phyloP scores from a whole-genome alignment of 495 filamentous ascomycete species.

The Lasiosphaeris hirsuta region DNA sequence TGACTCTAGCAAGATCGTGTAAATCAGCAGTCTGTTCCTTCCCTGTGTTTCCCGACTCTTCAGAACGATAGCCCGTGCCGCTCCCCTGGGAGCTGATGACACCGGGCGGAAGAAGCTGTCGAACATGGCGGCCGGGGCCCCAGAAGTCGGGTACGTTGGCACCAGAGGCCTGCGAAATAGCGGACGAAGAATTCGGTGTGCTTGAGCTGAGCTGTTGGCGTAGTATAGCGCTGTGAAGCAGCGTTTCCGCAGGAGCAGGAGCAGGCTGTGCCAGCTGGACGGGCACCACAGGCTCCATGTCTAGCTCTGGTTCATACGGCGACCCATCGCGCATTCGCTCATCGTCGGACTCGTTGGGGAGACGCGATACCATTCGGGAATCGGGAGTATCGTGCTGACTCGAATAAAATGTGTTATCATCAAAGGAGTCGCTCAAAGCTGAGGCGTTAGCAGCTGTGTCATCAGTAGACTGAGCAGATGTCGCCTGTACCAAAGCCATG shows the following conservation, averaged over 20 bases:
- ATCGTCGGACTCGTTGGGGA: conserved; percentile 43
- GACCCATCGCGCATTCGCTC: conserved; percentile 38
- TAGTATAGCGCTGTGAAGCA: conserved; percentile 8
- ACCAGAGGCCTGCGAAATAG: conserved; percentile 7
- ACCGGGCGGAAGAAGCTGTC: conserved; percentile 12
- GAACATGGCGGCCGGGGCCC: conserved; percentile 9
- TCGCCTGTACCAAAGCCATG: conserved; percentile 58
- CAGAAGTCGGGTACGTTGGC: conserved; percentile 16
- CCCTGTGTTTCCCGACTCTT: conserved; percentile 40
- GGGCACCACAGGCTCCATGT: conserved; percentile 18
- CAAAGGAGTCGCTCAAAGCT: conserved; percentile 72
- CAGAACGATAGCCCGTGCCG: conserved; percentile 37
- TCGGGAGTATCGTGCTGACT: conserved; percentile 62
- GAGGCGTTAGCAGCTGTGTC: conserved; percentile 56
- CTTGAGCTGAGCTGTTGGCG: conserved; percentile 8
- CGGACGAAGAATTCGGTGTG: conserved; percentile 9
- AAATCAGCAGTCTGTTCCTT: conserved; percentile 34
- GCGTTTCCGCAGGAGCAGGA: not conserved
- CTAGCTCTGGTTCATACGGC: conserved; percentile 32
- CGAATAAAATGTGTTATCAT: conserved; percentile 94
- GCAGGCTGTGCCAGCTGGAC: conserved; percentile 1
- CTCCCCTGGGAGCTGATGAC: conserved; percentile 35
- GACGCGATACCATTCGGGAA: conserved; percentile 37
- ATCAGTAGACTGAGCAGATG: conserved; percentile 47
- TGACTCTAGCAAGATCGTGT: conserved; percentile 31